These are phyloP conservation scores for Colletotrichum sidae DNA, from an alignment of 2,329 filamentous ascomycete genomes.

Conservation along the genomic window DNA sequence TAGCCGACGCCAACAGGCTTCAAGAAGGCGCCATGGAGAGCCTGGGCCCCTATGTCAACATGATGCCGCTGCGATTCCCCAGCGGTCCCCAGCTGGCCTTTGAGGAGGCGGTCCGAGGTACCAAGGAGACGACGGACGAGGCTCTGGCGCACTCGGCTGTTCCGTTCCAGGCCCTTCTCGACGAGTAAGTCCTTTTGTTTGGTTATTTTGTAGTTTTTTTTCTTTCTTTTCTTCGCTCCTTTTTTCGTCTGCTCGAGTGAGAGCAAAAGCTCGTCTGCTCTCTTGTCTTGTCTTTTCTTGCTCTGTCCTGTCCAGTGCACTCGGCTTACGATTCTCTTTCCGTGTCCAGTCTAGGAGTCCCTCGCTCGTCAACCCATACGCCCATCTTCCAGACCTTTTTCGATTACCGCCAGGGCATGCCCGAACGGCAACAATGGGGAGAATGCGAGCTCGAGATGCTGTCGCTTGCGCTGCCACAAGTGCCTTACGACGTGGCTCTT, in stretches of 20 bases:
- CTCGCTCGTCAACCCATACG: slow-evolving; percentile 50
- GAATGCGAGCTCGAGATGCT: neutral
- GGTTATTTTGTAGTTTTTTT: too few species aligned
- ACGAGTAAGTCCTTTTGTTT: slow-evolving; percentile 40
- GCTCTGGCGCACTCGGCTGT: slow-evolving; percentile 56
- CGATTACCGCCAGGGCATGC: slow-evolving; percentile 45
- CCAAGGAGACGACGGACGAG: slow-evolving; percentile 36
- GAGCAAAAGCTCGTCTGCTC: too few species aligned
- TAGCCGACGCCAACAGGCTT: slow-evolving; percentile 56
- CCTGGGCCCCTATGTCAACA: slow-evolving; percentile 61
- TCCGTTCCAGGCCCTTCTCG: slow-evolving; percentile 62
- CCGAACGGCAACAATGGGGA: neutral
- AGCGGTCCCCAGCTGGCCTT: neutral
- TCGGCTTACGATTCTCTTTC: too few species aligned
- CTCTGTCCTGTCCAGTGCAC: too few species aligned
- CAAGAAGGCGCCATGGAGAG: slow-evolving; percentile 46
- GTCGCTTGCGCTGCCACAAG: neutral
- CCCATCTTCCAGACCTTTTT: slow-evolving; percentile 62
- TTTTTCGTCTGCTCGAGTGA: too few species aligned
- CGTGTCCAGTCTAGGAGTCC: slow-evolving; percentile 45
- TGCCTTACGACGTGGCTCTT: neutral
- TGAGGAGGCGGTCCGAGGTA: neutral
- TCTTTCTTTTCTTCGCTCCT: too few species aligned
- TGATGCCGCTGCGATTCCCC: slow-evolving; percentile 58
- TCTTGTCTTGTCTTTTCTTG: too few species aligned